These are phyloP conservation scores for Symbiodinium pilosum DNA, from an alignment of 73 alveolate genomes.

Conservation along the genomic window DNA sequence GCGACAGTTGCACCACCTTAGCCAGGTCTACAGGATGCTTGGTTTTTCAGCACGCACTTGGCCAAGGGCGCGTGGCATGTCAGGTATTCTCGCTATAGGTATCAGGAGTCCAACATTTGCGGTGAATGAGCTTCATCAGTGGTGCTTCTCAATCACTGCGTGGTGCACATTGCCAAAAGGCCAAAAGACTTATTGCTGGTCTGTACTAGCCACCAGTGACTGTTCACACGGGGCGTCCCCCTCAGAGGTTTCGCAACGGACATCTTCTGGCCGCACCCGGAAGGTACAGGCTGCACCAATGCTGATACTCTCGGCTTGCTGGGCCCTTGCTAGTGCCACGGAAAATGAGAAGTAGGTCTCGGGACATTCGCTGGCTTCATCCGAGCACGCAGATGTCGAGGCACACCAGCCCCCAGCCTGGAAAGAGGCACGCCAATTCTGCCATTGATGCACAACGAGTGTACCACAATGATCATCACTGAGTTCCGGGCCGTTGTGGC, in stretches of 20 bases:
- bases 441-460: not conserved
- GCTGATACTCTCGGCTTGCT: not conserved
- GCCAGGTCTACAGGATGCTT: no score
- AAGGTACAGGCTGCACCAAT: not conserved
- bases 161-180: no score
- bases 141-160: no score
- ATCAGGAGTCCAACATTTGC: no score
- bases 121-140: no score
- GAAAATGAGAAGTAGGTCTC: not conserved
- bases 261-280: not conserved
- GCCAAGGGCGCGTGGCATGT: no score
- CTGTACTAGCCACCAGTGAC: no score
- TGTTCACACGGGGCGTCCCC: not conserved
- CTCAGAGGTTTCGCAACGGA: not conserved
- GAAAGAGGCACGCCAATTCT: no score
- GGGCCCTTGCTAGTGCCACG: not conserved
- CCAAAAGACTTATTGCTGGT: no score
- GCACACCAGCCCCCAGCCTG: conserved; percentile 7
- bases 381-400: not conserved
- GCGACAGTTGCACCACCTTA: not conserved
- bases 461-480: not conserved
- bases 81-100: no score
- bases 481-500: not conserved
- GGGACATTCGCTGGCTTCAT: not conserved
- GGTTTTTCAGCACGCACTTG: no score